Conservation (phyloP, 2,329 filamentous ascomycete genomes). For the Nannizziopsis barbatae region DNA sequence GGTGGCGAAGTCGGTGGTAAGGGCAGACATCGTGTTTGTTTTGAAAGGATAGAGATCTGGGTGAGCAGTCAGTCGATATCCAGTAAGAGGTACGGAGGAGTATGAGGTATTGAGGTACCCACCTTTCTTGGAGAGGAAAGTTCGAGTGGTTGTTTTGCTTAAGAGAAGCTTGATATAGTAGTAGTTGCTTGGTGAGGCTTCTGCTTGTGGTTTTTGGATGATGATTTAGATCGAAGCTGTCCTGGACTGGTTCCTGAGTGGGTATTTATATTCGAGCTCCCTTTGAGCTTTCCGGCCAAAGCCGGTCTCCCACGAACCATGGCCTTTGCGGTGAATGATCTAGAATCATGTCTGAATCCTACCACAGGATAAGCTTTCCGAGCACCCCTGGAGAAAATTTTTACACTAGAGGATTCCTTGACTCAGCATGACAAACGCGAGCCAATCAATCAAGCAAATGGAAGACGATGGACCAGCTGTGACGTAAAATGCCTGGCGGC, state of each 20-base stretch:
- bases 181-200: neutral
- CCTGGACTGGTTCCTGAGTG: neutral
- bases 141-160: neutral
- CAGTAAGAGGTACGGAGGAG: neutral
- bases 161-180: neutral
- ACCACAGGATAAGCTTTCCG: neutral
- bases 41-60: neutral
- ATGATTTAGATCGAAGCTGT: neutral
- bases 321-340: slow-evolving; percentile 4
- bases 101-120: neutral
- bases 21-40: slow-evolving; percentile 1
- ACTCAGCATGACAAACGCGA: slow-evolving; percentile 3
- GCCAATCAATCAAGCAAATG: slow-evolving; percentile 2
- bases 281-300: neutral
- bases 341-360: slow-evolving; percentile 2
- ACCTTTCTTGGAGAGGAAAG: neutral
- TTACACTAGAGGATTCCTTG: neutral
- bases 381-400: neutral
- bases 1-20: slow-evolving; percentile 2
- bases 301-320: neutral
- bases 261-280: slow-evolving; percentile 5
- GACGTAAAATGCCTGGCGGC: neutral
- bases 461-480: neutral
- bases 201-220: neutral
- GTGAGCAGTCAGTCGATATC: neutral